These are phyloP conservation scores for Agaricales sp. DNA, from an alignment of 1,284 basidiomycete species.

Conservation along the genomic window DNA sequence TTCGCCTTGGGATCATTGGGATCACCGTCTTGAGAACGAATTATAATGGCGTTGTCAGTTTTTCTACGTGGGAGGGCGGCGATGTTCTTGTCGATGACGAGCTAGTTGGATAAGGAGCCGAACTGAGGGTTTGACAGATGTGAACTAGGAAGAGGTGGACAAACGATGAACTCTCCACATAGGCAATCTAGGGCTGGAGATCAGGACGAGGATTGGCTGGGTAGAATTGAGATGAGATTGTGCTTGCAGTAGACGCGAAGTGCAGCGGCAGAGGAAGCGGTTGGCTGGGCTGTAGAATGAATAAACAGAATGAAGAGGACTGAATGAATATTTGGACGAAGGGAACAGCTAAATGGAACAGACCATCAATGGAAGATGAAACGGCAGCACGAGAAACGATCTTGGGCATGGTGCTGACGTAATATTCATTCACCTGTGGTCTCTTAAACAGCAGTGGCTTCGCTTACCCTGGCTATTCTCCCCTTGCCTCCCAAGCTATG, in stretches of 20 bases:
- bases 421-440: not conserved
- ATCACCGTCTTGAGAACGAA: conserved; percentile 64
- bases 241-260: conserved; percentile 70
- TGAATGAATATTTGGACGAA: conserved; percentile 6
- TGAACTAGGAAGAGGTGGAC: conserved; percentile 15
- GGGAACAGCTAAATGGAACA: conserved; percentile 15
- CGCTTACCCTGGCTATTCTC: conserved; percentile 16
- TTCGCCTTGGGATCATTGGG: conserved; percentile 37
- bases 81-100: conserved; percentile 72
- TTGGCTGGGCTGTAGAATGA: conserved; percentile 50
- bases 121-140: too few relatives aligned
- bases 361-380: conserved; percentile 73
- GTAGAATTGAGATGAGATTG: not conserved
- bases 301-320: conserved; percentile 11
- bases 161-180: conserved; percentile 75
- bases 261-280: conserved; percentile 65
- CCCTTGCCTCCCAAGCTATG: conserved; percentile 32
- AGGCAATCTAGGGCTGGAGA: conserved; percentile 52
- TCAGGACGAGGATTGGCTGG: conserved; percentile 6
- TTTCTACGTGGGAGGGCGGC: conserved; percentile 57
- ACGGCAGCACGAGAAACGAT: conserved; percentile 74
- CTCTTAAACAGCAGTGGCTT: conserved; percentile 9
- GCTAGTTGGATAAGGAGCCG: conserved; percentile 29
- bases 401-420: conserved; percentile 53
- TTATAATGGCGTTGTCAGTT: conserved; percentile 64